phyloP scores from a whole-genome alignment of 2,329 filamentous ascomycete genomes.

The Didymella glomerata region DNA sequence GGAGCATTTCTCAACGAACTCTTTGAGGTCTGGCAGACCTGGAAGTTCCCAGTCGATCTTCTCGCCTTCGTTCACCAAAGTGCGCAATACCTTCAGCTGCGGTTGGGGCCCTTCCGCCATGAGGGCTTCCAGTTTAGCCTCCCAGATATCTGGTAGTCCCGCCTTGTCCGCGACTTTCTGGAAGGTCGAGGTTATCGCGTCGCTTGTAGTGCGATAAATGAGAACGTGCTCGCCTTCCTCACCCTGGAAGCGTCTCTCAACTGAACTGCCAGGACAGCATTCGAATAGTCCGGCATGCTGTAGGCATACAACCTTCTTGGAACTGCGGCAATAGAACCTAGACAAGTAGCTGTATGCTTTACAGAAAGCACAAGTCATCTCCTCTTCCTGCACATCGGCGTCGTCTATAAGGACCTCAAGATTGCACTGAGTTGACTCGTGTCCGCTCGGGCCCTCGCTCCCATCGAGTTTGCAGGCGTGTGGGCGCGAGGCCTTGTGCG shows the following conservation, averaged over 20 bases:
- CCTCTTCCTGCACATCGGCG: conserved; percentile 83
- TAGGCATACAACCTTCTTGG: conserved; percentile 83
- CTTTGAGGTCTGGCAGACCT: conserved; percentile 80
- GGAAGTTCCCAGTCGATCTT: conserved; percentile 91
- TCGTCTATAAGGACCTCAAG: conserved; percentile 58
- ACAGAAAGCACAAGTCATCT: conserved; percentile 90
- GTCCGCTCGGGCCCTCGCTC: conserved; percentile 53
- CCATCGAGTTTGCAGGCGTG: conserved; percentile 59
- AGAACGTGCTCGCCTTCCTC: conserved; percentile 70
- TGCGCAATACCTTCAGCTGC: conserved; percentile 83
- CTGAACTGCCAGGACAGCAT: conserved; percentile 74
- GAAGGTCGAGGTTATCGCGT: conserved; percentile 70
- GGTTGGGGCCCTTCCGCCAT: conserved; percentile 86
- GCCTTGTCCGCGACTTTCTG: conserved; percentile 88
- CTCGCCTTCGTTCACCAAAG: conserved; percentile 89
- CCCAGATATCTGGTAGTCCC: conserved; percentile 84
- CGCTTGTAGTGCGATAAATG: conserved; percentile 78
- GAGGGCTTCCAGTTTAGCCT: conserved; percentile 84
- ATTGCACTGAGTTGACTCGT: conserved; percentile 30
- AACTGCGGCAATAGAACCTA: conserved; percentile 83
- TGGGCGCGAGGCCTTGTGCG: conserved; percentile 62
- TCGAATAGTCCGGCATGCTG: conserved; percentile 80
- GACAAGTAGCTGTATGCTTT: conserved; percentile 93
- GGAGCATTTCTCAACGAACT: conserved; percentile 95
- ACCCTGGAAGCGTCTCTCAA: conserved; percentile 71